A percentile compares a stretch with the other conserved stretches of the same genome.
Evolutionary conservation across 2,329 filamentous ascomycete genomes (phyloP).

Genomic region (Hypoxylon sp.): DNA sequence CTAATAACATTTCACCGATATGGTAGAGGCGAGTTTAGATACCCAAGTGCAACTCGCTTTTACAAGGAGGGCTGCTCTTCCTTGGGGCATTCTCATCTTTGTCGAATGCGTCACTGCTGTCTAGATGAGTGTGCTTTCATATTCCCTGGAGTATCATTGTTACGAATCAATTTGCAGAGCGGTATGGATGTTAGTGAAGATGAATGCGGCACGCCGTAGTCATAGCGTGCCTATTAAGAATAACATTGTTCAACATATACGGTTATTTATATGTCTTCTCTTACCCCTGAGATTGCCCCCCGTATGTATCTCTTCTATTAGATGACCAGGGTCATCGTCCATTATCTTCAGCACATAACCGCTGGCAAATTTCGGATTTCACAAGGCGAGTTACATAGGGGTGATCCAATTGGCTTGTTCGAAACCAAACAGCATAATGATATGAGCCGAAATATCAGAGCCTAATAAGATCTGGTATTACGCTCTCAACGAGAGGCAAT

Average conservation of each 20-base stretch:
- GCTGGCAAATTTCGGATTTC: neutral
- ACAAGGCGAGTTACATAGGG: conserved; percentile 3
- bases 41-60: neutral
- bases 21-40: neutral
- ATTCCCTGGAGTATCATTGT: neutral
- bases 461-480: neutral
- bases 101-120: neutral
- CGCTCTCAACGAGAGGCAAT: neutral
- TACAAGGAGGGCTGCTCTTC: neutral
- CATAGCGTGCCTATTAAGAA: neutral
- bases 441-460: neutral
- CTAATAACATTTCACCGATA: neutral
- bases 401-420: neutral
- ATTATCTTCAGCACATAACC: neutral
- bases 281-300: neutral
- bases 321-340: neutral
- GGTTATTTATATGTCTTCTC: neutral
- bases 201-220: neutral
- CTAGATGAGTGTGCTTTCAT: neutral
- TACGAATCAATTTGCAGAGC: neutral
- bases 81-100: neutral
- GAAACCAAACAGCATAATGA: neutral
- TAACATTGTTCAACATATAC: neutral
- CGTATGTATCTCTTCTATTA: neutral
- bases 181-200: neutral